phyloP scores from a whole-genome alignment of 2,329 filamentous ascomycete genomes.

The Hymenoscyphus scutula region DNA sequence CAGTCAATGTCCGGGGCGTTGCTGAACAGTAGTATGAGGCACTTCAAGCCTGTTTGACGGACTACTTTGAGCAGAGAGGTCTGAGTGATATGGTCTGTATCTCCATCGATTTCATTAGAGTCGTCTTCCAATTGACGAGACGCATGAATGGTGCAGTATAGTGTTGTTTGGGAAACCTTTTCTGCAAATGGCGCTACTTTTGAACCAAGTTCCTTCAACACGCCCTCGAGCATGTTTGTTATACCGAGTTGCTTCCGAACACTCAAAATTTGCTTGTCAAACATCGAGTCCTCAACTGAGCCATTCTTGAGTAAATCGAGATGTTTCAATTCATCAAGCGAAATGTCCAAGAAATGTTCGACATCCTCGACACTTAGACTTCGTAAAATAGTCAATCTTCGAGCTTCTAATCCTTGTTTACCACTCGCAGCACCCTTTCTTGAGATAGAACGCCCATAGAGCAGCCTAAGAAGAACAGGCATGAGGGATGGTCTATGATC shows the following conservation, averaged over 20 bases:
- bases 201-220: conserved; percentile 79
- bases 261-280: conserved; percentile 59
- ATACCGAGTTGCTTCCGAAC: conserved; percentile 84
- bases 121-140: conserved; percentile 54
- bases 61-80: conserved; percentile 63
- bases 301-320: conserved; percentile 53
- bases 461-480: conserved; percentile 79
- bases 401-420: conserved; percentile 76
- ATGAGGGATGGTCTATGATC: conserved; percentile 73
- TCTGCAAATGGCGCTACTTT: conserved; percentile 67
- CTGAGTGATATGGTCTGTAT: conserved; percentile 37
- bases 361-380: conserved; percentile 73
- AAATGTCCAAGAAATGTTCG: conserved; percentile 77
- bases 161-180: conserved; percentile 69
- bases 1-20: conserved; percentile 70
- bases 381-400: conserved; percentile 76
- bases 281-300: conserved; percentile 40
- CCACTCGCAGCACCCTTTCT: conserved; percentile 75
- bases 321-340: conserved; percentile 66
- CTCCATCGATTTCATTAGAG: conserved; percentile 30
- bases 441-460: conserved; percentile 87
- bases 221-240: conserved; percentile 83
- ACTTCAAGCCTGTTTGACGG: conserved; percentile 75
- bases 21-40: conserved; percentile 73
- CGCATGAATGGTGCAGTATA: conserved; percentile 77